Conservation (phyloP, 805 yeast species). For the Zygoascus tannicola region DNA sequence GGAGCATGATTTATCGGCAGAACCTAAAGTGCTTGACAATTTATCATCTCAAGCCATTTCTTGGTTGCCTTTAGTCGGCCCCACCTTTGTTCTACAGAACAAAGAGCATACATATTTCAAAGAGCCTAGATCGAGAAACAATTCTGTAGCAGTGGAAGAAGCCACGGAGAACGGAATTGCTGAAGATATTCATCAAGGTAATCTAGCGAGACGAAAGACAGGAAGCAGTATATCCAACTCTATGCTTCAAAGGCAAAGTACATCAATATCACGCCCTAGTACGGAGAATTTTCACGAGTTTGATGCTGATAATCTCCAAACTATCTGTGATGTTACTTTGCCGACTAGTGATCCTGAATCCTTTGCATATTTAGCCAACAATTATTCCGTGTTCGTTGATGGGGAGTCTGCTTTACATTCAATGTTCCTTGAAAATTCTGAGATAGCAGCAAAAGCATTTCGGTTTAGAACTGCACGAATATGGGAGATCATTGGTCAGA, state of each 20-base stretch:
- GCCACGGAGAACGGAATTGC: neutral
- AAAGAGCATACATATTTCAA: slow-evolving; percentile 2
- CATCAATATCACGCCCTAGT: neutral
- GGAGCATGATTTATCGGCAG: slow-evolving; percentile 39
- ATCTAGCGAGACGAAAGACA: neutral
- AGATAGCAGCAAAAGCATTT: slow-evolving; percentile 37
- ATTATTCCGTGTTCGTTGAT: slow-evolving; percentile 18
- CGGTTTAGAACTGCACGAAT: slow-evolving; percentile 49
- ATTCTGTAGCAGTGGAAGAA: neutral
- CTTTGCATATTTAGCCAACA: slow-evolving; percentile 14
- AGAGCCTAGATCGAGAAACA: neutral
- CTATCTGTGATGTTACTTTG: slow-evolving; percentile 11
- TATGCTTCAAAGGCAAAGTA: neutral
- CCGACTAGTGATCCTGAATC: slow-evolving; percentile 16
- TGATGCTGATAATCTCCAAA: slow-evolving; percentile 9
- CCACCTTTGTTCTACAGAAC: slow-evolving; percentile 46
- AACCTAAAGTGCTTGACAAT: slow-evolving; percentile 39
- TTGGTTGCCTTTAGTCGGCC: slow-evolving; percentile 49
- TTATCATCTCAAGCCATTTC: slow-evolving; percentile 43
- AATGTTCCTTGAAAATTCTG: slow-evolving; percentile 50
- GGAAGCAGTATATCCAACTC: neutral
- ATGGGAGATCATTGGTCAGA: slow-evolving; percentile 50
- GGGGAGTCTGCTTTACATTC: slow-evolving; percentile 40
- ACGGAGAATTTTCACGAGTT: neutral
- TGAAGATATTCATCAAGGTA: neutral